A percentile compares a stretch with the other conserved stretches of the same genome.
These are phyloP conservation scores for Fomitopsis palustris DNA, from an alignment of 1,284 basidiomycete genomes.

Conservation along the genomic window DNA sequence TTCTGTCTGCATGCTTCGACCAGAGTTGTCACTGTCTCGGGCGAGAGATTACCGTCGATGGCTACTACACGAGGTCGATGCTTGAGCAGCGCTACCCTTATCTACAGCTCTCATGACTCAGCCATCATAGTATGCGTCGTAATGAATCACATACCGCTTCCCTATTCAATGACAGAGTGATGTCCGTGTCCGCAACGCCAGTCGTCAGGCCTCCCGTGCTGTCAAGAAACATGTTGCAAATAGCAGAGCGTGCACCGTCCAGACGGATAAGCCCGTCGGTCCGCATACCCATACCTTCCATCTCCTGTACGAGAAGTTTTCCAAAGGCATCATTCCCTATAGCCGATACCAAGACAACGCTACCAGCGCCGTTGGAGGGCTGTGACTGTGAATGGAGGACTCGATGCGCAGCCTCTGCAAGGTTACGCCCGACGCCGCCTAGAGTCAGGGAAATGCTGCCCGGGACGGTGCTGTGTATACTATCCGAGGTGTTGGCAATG, in stretches of 20 bases:
- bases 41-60: conserved; percentile 79
- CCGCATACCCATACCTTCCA: conserved; percentile 66
- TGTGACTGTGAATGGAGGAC: conserved; percentile 41
- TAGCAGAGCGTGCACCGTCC: conserved; percentile 54
- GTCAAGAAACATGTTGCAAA: conserved; percentile 86
- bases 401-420: conserved; percentile 85
- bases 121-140: neutral
- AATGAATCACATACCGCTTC: conserved; percentile 38
- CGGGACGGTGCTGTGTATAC: conserved; percentile 72
- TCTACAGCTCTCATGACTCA: conserved; percentile 25
- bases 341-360: conserved; percentile 56
- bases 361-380: conserved; percentile 27
- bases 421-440: conserved; percentile 93
- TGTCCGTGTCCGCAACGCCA: conserved; percentile 92
- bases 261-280: conserved; percentile 69
- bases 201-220: conserved; percentile 67
- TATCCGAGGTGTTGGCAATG: conserved; percentile 27
- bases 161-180: conserved; percentile 51
- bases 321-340: conserved; percentile 73
- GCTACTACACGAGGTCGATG: conserved; percentile 63
- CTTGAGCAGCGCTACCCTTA: conserved; percentile 38
- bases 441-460: conserved; percentile 73
- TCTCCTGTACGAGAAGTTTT: conserved; percentile 55
- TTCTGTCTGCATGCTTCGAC: conserved; percentile 46
- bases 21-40: conserved; percentile 49